These are phyloP conservation scores for Calocera viscosa DNA, from an alignment of 768 basidiomycete species.

Conservation along the genomic window DNA sequence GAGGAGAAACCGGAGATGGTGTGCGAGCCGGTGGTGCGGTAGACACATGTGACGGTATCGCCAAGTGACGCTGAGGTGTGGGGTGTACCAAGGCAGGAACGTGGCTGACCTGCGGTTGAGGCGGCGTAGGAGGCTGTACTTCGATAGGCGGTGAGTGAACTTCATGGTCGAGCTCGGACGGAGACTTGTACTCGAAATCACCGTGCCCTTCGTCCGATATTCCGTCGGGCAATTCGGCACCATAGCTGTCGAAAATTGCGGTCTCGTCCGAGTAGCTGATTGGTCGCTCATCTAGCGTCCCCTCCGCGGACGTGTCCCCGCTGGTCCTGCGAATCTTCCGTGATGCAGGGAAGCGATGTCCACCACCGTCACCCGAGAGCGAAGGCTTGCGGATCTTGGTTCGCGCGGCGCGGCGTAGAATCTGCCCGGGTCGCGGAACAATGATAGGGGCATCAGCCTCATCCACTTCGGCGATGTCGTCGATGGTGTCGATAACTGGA, in stretches of 20 bases:
- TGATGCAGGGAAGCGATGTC: constrained; percentile 59
- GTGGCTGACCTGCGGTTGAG: not conserved
- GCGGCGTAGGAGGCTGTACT: not conserved
- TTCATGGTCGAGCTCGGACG: not conserved
- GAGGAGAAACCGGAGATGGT: constrained; percentile 22
- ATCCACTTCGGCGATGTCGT: constrained; percentile 56
- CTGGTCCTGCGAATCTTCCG: constrained; percentile 35
- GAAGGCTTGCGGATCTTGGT: constrained; percentile 90
- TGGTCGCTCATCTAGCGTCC: constrained; percentile 32
- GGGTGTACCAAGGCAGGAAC: constrained; percentile 50
- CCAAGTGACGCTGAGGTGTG: constrained; percentile 43
- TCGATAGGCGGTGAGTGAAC: not conserved
- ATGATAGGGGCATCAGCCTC: constrained; percentile 87
- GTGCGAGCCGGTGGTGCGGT: constrained; percentile 16
- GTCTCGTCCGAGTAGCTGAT: constrained; percentile 73
- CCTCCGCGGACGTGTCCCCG: constrained; percentile 16
- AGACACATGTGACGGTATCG: constrained; percentile 27
- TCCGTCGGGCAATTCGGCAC: constrained; percentile 20
- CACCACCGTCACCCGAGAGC: constrained; percentile 60
- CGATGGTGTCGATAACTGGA: constrained; percentile 55
- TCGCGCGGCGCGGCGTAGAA: constrained; percentile 79
- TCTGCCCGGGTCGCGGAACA: constrained; percentile 70
- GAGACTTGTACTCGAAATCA: not conserved
- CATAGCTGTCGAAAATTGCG: constrained; percentile 77
- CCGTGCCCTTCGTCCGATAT: not conserved